phyloP scores from a whole-genome alignment of 331 rosid genomes.

The Prunus yedoensis region DNA sequence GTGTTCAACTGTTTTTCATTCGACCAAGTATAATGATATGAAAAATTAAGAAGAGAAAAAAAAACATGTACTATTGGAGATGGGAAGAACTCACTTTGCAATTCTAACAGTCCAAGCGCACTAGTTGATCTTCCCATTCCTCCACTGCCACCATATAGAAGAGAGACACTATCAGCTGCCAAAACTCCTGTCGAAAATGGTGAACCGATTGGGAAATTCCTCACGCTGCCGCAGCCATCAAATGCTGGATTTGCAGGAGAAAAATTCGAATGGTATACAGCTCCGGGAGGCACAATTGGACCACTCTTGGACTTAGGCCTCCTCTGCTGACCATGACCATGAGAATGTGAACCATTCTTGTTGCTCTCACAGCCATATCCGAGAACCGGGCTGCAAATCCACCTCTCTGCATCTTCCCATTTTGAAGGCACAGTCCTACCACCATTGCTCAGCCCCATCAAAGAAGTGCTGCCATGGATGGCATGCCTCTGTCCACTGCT shows the following conservation, averaged over 20 bases:
- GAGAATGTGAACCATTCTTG: constrained; percentile 34
- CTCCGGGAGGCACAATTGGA: constrained; percentile 65
- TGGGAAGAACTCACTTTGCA: constrained; percentile 46
- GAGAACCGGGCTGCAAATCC: constrained; percentile 84
- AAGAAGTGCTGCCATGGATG: constrained; percentile 29
- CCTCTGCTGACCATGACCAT: constrained; percentile 51
- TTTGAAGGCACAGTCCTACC: constrained; percentile 84
- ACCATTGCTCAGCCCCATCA: constrained; percentile 56
- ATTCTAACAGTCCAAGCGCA: constrained; percentile 52
- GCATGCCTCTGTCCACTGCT: constrained; percentile 10
- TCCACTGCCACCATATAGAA: constrained; percentile 35
- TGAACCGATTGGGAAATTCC: constrained; percentile 46
- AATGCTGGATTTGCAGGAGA: constrained; percentile 45
- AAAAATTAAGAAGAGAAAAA: background rate
- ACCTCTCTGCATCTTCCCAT: constrained; percentile 98
- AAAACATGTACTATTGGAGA: constrained; percentile 46
- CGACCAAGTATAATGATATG: too few species aligned
- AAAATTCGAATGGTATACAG: constrained; percentile 37
- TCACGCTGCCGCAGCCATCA: constrained; percentile 39
- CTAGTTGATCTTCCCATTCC: constrained; percentile 23
- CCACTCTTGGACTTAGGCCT: constrained; percentile 85
- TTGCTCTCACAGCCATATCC: constrained; percentile 28
- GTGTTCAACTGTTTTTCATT: too few species aligned
- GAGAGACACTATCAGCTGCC: constrained; percentile 59
- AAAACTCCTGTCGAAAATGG: constrained; percentile 73